Base-by-base conservation (phyloP, 2,329 filamentous ascomycete genomes). In the Ascochyta fabae region DNA sequence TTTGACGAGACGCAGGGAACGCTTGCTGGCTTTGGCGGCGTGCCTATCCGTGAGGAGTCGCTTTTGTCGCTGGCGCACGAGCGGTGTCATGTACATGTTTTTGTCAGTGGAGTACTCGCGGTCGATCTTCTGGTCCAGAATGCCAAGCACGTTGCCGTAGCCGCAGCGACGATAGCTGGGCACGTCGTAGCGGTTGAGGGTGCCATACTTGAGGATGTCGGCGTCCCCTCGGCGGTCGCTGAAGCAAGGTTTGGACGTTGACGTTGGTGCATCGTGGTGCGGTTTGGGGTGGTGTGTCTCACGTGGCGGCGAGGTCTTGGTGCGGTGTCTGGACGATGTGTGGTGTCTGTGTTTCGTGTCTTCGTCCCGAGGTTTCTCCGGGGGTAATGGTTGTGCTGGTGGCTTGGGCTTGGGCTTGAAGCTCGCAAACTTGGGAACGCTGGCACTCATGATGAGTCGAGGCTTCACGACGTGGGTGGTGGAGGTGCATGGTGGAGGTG, bases 191-290 rank as follows among this genome's bases (percentile, higher is more conserved):
- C 85, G 85, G 70, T 96, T 87, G 35, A 90, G 82, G 26, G 85
- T 83, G 2, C 90, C 91, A 71, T 93, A 97, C 24, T 83, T 83
- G 40, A 89, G 74, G 61, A 95, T 92, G 43, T 92, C 83, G 4
- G 83, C 79, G 67, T 98, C 94, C 0, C 94, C 93, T 67, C 86
- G 87, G 38, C 80, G 85, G 74, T 98, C 94, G 47, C 66, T 69
- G 44, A 68, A 67, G 43, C 66, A 72, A 8, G 44, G 8, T 24
- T 61, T 66, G 29, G 29, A 15, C 27, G 7, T 29, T 13, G 29
- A 6, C 12, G 29, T 31, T 31, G 10, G 29, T 5, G 10, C 12
- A 15, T 31, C 1, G 12, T 13, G 12, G 12, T 31, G 29, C 13
- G 29, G 29, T 12, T 13, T 31, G 29, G 4, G 29, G 29, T 31